Conservation (phyloP, 495 filamentous ascomycete species). For the Barbatosphaeria neglecta region DNA sequence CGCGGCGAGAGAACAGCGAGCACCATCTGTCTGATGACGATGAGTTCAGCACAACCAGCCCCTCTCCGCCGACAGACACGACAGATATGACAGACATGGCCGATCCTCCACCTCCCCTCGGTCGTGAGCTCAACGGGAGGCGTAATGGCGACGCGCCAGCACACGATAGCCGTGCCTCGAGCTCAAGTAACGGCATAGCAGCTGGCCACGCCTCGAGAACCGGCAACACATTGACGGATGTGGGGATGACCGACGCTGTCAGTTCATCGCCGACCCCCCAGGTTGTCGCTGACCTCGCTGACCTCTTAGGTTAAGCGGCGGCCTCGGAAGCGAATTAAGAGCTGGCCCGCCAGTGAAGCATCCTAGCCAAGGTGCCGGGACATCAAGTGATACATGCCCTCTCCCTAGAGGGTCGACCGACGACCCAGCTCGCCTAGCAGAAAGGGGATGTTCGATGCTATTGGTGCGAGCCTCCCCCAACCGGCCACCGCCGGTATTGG, state of each 20-base stretch:
- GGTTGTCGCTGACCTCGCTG: neutral
- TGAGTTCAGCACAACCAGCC: neutral
- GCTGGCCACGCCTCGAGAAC: no score
- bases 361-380: no score
- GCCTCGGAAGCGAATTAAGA: conserved; percentile 17
- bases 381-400: no score
- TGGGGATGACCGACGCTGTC: neutral
- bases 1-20: neutral
- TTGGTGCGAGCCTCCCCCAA: no score
- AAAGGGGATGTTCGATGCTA: no score
- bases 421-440: no score
- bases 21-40: neutral
- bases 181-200: no score
- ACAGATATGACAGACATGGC: no score
- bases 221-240: no score
- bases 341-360: conserved; percentile 11
- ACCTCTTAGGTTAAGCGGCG: conserved; percentile 5
- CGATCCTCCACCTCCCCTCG: conserved; percentile 3
- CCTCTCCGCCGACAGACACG: conserved; percentile 1
- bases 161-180: no score
- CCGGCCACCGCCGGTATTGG: no score
- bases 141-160: neutral
- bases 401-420: no score
- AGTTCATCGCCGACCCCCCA: neutral
- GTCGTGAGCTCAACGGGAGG: neutral